Evolutionary conservation across 257 asterid species (phyloP).

Genomic region (Solanum piurae): DNA sequence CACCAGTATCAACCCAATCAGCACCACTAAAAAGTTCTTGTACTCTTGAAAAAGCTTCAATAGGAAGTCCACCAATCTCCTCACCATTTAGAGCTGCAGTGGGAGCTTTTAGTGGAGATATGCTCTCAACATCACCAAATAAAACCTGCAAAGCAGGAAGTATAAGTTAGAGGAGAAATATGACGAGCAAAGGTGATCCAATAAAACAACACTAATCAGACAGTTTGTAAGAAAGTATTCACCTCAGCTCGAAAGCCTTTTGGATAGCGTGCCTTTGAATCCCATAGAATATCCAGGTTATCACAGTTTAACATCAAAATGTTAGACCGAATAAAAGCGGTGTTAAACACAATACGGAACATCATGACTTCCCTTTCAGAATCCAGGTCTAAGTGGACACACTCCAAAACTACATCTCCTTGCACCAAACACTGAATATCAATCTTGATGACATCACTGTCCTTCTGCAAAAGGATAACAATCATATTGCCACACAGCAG

Average conservation of each 20-base stretch:
- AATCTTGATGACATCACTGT: conserved; percentile 89
- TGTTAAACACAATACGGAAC: conserved; percentile 92
- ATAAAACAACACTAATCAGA: conserved; percentile 1
- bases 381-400: conserved; percentile 86
- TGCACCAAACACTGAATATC: conserved; percentile 96
- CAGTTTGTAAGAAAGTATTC: conserved; percentile 3
- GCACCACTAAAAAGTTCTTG: conserved; percentile 86
- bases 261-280: conserved; percentile 75
- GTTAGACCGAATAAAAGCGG: conserved; percentile 94
- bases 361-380: conserved; percentile 98
- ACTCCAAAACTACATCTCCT: conserved; percentile 97
- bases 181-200: background rate
- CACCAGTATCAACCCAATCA: conserved; percentile 75
- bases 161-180: conserved; percentile 10
- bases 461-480: conserved; percentile 40
- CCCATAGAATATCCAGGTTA: conserved; percentile 91
- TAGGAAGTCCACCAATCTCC: conserved; percentile 87
- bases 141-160: conserved; percentile 42
- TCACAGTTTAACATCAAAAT: conserved; percentile 90
- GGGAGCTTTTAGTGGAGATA: conserved; percentile 50
- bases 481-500: conserved; percentile 13
- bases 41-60: conserved; percentile 88
- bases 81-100: conserved; percentile 71
- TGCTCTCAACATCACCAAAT: conserved; percentile 90
- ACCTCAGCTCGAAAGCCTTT: conserved; percentile 99